Percentiles rank a stretch among this genome's conserved stretches.
phyloP scores from a whole-genome alignment of 768 basidiomycete genomes.

The Mycena olivaceomarginata region DNA sequence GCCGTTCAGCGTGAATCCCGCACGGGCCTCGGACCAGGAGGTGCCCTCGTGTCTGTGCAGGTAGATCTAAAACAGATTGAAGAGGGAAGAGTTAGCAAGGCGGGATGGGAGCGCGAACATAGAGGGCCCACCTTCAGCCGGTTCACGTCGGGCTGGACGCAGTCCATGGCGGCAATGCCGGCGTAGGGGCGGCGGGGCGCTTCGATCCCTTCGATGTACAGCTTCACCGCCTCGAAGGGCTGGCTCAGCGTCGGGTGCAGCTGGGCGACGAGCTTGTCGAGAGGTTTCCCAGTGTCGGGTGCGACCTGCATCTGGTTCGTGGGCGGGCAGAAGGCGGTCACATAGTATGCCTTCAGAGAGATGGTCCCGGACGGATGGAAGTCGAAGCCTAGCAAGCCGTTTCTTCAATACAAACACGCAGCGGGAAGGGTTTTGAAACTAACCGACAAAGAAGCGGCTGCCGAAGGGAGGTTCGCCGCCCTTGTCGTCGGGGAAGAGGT shows the following conservation, averaged over 20 bases:
- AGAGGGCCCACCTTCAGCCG: conserved; percentile 51
- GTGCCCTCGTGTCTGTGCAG: conserved; percentile 51
- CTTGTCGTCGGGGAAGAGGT: conserved; percentile 49
- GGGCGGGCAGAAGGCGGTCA: conserved; percentile 46
- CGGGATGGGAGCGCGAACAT: neutral
- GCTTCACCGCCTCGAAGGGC: conserved; percentile 51
- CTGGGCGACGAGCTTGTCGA: conserved; percentile 47
- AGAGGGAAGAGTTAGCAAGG: neutral
- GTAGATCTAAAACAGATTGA: conserved; percentile 48
- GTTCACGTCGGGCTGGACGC: conserved; percentile 50
- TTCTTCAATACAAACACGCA: neutral
- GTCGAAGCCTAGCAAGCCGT: conserved; percentile 51
- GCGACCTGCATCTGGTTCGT: conserved; percentile 27
- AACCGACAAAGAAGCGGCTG: conserved; percentile 57
- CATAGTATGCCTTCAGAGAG: conserved; percentile 55
- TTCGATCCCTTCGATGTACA: conserved; percentile 51
- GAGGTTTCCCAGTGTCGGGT: conserved; percentile 46
- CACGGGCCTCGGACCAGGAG: conserved; percentile 52
- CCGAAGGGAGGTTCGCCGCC: conserved; percentile 43
- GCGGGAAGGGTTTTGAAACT: conserved; percentile 16
- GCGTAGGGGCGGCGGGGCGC: conserved; percentile 49
- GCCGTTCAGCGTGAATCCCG: conserved; percentile 54
- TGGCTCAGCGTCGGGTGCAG: conserved; percentile 50
- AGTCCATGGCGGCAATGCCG: conserved; percentile 55
- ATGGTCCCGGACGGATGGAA: conserved; percentile 51